Evolutionary conservation across 2,329 filamentous ascomycete genomes (phyloP), one percentile per base, ranked within the genome.

Genomic region (Xylariaceae sp.): DNA sequence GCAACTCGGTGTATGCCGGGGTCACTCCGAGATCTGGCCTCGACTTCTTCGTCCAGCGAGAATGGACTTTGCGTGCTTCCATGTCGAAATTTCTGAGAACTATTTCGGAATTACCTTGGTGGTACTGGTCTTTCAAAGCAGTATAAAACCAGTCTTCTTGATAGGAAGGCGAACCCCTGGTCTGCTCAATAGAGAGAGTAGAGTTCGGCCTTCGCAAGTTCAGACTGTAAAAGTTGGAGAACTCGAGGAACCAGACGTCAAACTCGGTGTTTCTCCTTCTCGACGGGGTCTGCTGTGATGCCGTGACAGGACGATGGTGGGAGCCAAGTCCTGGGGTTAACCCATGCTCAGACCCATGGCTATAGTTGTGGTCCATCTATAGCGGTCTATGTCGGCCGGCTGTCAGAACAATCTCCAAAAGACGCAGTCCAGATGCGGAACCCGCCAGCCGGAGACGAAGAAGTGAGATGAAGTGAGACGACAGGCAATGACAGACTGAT

Each of bases 241-340:
- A 53, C 30, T 58, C 52, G 27, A 58, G 42, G 34, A 57, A 58
- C 55, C 55, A 58, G 12, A 52, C 38, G 12, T 53, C 50, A 43
- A 55, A 58, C 2, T 47, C 43, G 6, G 32, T 29, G 15, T 24
- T 27, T 11, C 44, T 40, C 9, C 21, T 32, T 31, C 40, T 40
- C 16, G 50, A 50, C 7, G 45, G 52, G 7, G 15, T 18, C 4
- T 36, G 17, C 4, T 36, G 17, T 15, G 27, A 13, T 11, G 26
- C 29, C 17, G 35, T 18, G 21, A 38, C 28, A 9, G 29, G 17
- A 36, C 9, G 38, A 24, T 15, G 29, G 14, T 24, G 24, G 9
- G 37, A 17, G 15, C 15, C 23, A 13, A 26, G 36, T 16, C 16
- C 31, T 21, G 32, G 14, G 18, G 24, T 16, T 18, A 31, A 21